Evolutionary conservation across 2,329 filamentous ascomycete species (phyloP).

Genomic region (Blastomyces parvus): DNA sequence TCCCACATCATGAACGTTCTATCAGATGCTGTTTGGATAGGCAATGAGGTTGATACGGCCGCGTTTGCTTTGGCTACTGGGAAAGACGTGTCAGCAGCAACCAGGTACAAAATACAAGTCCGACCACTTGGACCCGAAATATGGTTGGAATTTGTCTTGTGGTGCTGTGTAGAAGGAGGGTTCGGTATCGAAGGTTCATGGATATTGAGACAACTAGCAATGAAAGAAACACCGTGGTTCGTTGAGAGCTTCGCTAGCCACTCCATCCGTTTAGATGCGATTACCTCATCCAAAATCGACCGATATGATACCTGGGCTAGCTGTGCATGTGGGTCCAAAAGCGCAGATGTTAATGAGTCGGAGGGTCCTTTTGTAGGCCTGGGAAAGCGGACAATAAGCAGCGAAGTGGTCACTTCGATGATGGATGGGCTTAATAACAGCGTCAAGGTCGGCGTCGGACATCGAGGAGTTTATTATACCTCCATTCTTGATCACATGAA

Average conservation of each 20-base stretch:
- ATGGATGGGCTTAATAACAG: constrained; percentile 44
- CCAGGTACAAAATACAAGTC: constrained; percentile 33
- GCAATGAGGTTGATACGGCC: constrained; percentile 31
- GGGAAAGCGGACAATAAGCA: constrained; percentile 44
- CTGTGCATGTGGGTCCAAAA: constrained; percentile 18
- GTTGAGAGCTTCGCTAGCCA: constrained; percentile 34
- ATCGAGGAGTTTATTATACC: constrained; percentile 24
- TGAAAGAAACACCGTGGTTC: constrained; percentile 28
- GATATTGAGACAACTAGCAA: constrained; percentile 30
- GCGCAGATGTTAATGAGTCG: constrained; percentile 15
- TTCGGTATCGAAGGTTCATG: constrained; percentile 33
- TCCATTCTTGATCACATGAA: constrained; percentile 23
- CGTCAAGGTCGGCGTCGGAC: constrained; percentile 33
- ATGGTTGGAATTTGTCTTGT: constrained; percentile 43
- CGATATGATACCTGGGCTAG: constrained; percentile 29
- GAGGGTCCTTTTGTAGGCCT: constrained; percentile 32
- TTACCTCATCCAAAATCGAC: constrained; percentile 30
- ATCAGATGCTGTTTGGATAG: constrained; percentile 39
- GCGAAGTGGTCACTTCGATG: constrained; percentile 48
- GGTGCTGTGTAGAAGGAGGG: constrained; percentile 43
- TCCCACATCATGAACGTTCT: constrained; percentile 39
- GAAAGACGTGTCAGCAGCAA: constrained; percentile 28
- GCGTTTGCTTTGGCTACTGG: constrained; percentile 30
- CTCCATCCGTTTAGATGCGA: constrained; percentile 20
- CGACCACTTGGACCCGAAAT: constrained; percentile 39